These are phyloP conservation scores for Leccinum huronense DNA, from an alignment of 1,284 basidiomycete species.

Conservation along the genomic window DNA sequence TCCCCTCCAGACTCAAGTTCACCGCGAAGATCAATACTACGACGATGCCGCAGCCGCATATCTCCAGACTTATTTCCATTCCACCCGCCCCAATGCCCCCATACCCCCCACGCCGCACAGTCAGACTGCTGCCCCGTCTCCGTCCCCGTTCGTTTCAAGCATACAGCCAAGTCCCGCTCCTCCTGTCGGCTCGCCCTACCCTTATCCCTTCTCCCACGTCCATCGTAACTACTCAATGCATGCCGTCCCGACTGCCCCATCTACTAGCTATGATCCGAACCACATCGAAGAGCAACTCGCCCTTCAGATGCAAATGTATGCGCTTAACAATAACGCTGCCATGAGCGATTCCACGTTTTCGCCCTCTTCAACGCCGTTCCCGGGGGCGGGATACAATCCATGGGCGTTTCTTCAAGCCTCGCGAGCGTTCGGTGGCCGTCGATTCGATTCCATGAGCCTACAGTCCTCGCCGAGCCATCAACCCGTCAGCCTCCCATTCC, in stretches of 20 bases:
- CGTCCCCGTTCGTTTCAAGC: slow-evolving; percentile 56
- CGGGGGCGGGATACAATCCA: slow-evolving; percentile 55
- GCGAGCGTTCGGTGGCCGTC: slow-evolving; percentile 40
- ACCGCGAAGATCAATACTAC: slow-evolving; percentile 33
- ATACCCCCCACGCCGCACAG: slow-evolving; percentile 74
- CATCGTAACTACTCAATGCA: slow-evolving; percentile 48
- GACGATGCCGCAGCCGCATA: slow-evolving; percentile 59
- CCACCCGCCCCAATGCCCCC: slow-evolving; percentile 64
- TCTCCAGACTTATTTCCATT: slow-evolving; percentile 55
- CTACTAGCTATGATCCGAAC: slow-evolving; percentile 49
- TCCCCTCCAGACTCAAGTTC: slow-evolving; percentile 32
- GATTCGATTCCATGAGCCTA: slow-evolving; percentile 50
- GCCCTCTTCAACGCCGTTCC: slow-evolving; percentile 69
- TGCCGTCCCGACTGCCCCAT: slow-evolving; percentile 42
- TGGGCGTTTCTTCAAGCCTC: slow-evolving; percentile 64
- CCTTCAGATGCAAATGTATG: slow-evolving; percentile 72
- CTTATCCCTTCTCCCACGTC: slow-evolving; percentile 71
- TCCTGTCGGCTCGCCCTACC: slow-evolving; percentile 67
- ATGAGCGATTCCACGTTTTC: slow-evolving; percentile 70
- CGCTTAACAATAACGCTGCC: slow-evolving; percentile 64
- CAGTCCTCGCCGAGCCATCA: slow-evolving; percentile 76
- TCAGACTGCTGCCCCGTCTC: slow-evolving; percentile 67
- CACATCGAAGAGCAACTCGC: slow-evolving; percentile 66
- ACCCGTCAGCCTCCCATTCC: slow-evolving; percentile 56
- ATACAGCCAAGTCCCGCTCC: slow-evolving; percentile 48